Percentiles rank a stretch among this genome's conserved stretches.
These are phyloP conservation scores for Penicillium fimorum DNA, from an alignment of 495 filamentous ascomycete genomes.

Conservation along the genomic window DNA sequence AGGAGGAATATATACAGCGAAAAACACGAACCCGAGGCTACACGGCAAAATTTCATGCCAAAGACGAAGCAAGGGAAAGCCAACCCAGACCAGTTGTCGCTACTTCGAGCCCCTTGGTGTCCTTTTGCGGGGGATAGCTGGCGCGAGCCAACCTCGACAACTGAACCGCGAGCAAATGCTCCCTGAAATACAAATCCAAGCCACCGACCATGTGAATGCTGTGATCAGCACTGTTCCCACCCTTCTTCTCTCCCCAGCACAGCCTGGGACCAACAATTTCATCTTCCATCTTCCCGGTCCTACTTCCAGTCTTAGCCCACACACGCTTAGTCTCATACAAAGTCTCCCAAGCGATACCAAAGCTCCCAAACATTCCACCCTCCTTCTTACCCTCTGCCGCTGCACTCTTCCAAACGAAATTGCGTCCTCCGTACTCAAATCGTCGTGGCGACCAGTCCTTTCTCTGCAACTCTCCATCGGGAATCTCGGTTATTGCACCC, in stretches of 20 bases:
- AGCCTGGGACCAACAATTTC: constrained; percentile 20
- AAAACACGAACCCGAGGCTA: not conserved
- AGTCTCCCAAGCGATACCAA: constrained; percentile 17
- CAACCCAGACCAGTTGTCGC: constrained; percentile 2
- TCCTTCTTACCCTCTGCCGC: constrained; percentile 14
- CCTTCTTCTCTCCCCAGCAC: constrained; percentile 23
- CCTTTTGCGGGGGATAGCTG: constrained; percentile 21
- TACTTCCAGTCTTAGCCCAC: constrained; percentile 20
- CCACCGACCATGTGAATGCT: constrained; percentile 19
- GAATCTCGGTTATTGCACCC: constrained; percentile 18
- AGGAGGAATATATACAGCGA: not conserved
- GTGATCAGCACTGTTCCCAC: constrained; percentile 16
- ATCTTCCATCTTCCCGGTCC: constrained; percentile 31
- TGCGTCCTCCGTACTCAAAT: constrained; percentile 21
- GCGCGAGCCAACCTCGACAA: constrained; percentile 16
- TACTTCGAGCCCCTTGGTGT: constrained; percentile 17
- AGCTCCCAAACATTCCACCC: constrained; percentile 15
- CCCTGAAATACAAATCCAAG: constrained; percentile 20
- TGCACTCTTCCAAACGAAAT: constrained; percentile 21
- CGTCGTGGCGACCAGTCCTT: constrained; percentile 23
- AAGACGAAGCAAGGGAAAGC: constrained; percentile 2
- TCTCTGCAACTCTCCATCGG: constrained; percentile 14
- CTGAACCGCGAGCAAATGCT: constrained; percentile 23
- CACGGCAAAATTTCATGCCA: not conserved
- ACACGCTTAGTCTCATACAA: constrained; percentile 24